Conservation (phyloP, 495 filamentous ascomycete genomes). For the Talaromyces trachyspermus region DNA sequence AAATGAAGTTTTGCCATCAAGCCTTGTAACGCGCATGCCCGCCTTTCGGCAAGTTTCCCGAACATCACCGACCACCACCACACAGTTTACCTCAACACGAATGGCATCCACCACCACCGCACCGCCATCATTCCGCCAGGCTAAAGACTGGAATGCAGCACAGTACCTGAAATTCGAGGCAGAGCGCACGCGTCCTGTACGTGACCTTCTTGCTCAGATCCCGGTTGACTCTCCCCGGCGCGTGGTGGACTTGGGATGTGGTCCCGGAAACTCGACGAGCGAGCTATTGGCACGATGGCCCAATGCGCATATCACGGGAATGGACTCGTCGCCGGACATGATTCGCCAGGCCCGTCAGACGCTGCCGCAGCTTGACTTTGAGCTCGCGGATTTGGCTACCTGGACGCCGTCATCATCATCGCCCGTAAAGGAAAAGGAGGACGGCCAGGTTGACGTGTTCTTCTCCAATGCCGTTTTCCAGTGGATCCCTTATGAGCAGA, state of each 20-base stretch:
- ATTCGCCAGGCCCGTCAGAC: constrained; percentile 34
- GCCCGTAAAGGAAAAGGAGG: neutral
- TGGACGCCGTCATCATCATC: constrained; percentile 20
- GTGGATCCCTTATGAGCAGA: constrained; percentile 37
- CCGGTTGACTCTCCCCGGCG: constrained; percentile 22
- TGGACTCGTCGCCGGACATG: constrained; percentile 51
- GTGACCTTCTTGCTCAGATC: constrained; percentile 37
- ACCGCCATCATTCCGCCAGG: neutral
- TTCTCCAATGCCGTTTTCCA: constrained; percentile 51
- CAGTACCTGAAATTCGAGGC: constrained; percentile 44
- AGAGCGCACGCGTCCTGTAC: constrained; percentile 37
- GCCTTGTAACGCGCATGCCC: neutral
- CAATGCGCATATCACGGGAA: constrained; percentile 32
- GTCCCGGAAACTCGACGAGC: constrained; percentile 46
- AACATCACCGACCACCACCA: neutral
- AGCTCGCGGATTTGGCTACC: constrained; percentile 28
- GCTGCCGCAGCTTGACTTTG: constrained; percentile 26
- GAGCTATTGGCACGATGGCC: constrained; percentile 39
- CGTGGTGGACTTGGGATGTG: constrained; percentile 50
- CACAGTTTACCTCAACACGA: too few species aligned
- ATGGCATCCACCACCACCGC: neutral
- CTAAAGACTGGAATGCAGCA: constrained; percentile 37
- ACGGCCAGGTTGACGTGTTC: constrained; percentile 31
- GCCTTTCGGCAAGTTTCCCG: constrained; percentile 1
- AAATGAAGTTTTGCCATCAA: neutral